Percentiles rank a stretch among this genome's conserved stretches.
Evolutionary conservation across 1,139 yeast species (phyloP).

Genomic region (Saccharomyces hybrid): DNA sequence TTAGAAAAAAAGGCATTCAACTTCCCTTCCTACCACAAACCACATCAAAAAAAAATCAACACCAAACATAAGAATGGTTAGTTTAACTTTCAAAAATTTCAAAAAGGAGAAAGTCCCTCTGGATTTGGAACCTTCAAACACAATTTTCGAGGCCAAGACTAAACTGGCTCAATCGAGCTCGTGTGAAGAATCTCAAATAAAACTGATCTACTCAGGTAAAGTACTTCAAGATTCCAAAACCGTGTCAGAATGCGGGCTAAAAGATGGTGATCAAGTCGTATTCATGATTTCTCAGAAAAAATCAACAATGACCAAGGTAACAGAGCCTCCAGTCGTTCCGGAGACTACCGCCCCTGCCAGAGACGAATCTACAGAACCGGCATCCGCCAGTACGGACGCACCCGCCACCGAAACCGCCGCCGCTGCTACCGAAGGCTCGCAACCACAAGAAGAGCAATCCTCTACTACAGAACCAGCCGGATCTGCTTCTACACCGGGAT

Average conservation of each 20-base stretch:
- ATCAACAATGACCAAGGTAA: conserved; percentile 19
- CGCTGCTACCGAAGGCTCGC: conserved; percentile 14
- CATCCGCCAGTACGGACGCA: conserved; percentile 23
- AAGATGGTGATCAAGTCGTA: conserved; percentile 85
- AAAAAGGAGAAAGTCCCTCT: conserved; percentile 82
- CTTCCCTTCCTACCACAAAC: not conserved
- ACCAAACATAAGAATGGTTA: conserved; percentile 43
- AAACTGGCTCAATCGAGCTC: conserved; percentile 61
- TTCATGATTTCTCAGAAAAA: conserved; percentile 65
- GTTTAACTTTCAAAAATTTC: conserved; percentile 80
- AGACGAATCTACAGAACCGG: conserved; percentile 22
- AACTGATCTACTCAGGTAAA: conserved; percentile 83
- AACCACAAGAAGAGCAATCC: not conserved
- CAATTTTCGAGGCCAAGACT: conserved; percentile 67
- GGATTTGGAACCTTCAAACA: conserved; percentile 63
- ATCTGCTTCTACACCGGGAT: conserved; percentile 26
- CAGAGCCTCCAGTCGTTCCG: conserved; percentile 21
- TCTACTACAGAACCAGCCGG: conserved; percentile 26
- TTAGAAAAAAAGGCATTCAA: not conserved
- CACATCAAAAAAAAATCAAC: not conserved
- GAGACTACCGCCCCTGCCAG: conserved; percentile 19
- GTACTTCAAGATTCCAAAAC: conserved; percentile 80
- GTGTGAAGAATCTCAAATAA: conserved; percentile 69
- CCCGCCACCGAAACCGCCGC: conserved; percentile 25
- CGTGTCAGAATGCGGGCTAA: conserved; percentile 63